Conservation (phyloP, 805 yeast species). For the Ogataea methylovora region DNA sequence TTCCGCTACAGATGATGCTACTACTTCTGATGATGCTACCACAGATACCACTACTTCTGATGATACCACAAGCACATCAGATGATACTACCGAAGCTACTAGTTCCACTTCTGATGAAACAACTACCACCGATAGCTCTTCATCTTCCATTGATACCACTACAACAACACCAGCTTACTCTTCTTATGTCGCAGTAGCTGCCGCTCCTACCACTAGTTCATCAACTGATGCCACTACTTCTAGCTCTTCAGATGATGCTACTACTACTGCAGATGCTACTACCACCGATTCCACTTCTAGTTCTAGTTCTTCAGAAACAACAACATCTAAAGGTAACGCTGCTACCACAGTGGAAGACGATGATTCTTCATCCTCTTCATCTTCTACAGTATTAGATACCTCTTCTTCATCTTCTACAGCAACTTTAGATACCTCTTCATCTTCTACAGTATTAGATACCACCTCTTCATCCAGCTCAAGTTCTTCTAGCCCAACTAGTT, state of each 20-base stretch:
- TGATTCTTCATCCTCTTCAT: background rate
- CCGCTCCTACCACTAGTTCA: background rate
- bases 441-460: background rate
- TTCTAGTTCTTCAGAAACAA: background rate
- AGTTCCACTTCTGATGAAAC: too few species aligned
- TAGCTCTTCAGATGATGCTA: background rate
- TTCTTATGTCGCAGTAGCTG: background rate
- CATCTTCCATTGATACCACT: background rate
- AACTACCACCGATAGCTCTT: background rate
- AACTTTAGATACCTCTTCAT: background rate
- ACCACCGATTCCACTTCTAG: conserved; percentile 1
- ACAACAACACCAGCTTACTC: background rate
- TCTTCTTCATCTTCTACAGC: conserved; percentile 1
- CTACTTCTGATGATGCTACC: background rate
- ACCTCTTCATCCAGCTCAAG: conserved; percentile 2
- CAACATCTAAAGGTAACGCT: background rate
- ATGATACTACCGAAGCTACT: too few species aligned
- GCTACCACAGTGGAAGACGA: background rate
- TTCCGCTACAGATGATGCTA: background rate
- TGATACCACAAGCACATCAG: too few species aligned
- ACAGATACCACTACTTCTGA: background rate
- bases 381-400: background rate
- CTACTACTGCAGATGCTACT: background rate
- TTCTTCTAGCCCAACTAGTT: background rate
- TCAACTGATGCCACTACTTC: conserved; percentile 13